Conservation (phyloP, 192 early-diverging fungal species). For the Piromyces sp. region DNA sequence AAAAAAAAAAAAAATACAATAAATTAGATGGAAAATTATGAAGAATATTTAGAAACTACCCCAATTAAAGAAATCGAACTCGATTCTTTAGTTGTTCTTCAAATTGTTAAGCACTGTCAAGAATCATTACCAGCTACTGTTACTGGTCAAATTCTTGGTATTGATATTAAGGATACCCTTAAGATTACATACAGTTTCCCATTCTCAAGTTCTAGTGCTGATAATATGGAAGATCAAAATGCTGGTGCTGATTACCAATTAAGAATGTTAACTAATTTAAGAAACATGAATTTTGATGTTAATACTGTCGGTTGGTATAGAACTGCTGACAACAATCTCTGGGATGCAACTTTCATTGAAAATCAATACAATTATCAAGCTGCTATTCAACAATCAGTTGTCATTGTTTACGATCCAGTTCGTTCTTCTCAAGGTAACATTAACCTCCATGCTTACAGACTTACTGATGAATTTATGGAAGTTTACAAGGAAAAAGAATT, state of each 20-base stretch:
- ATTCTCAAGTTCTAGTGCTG: constrained; percentile 37
- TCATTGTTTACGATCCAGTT: constrained; percentile 82
- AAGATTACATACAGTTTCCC: constrained; percentile 88
- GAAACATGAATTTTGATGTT: constrained; percentile 84
- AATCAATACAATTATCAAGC: constrained; percentile 81
- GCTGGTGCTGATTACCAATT: constrained; percentile 67
- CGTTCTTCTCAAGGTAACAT: constrained; percentile 71
- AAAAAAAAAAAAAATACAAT: no score
- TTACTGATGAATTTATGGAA: constrained; percentile 70
- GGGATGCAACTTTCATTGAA: constrained; percentile 79
- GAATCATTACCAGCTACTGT: constrained; percentile 55
- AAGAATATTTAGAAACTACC: not conserved
- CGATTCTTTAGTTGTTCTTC: constrained; percentile 48
- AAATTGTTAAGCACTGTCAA: constrained; percentile 93
- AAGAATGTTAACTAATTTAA: constrained; percentile 82
- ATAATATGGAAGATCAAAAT: constrained; percentile 29
- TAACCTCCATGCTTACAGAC: constrained; percentile 67
- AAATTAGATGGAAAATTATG: not conserved
- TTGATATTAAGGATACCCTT: constrained; percentile 77
- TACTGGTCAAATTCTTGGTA: constrained; percentile 84
- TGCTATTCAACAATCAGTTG: constrained; percentile 65
- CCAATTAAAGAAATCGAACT: not conserved
- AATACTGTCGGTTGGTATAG: constrained; percentile 98
- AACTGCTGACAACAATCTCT: constrained; percentile 72
- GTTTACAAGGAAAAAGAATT: constrained; percentile 63